Conservation (phyloP, 2,329 filamentous ascomycete genomes). For the Zarea fungicola region DNA sequence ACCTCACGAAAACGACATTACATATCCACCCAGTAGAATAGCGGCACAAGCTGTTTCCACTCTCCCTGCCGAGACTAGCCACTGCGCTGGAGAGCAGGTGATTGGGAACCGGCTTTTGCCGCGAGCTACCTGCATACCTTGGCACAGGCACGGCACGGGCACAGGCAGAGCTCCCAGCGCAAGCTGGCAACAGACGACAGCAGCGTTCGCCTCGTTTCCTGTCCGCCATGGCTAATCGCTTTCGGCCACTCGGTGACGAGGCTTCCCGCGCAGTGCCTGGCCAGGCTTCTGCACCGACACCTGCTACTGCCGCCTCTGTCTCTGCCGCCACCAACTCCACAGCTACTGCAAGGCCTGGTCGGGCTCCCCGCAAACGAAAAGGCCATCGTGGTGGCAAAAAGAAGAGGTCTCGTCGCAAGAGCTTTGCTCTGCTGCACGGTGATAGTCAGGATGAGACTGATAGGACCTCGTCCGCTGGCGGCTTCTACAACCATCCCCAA, state of each 20-base stretch:
- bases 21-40: too few relatives aligned
- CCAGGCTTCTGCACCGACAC: constrained; percentile 13
- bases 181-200: not conserved
- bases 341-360: constrained; percentile 15
- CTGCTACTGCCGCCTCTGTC: constrained; percentile 17
- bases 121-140: too few relatives aligned
- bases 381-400: constrained; percentile 75
- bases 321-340: constrained; percentile 15
- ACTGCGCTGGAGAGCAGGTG: too few relatives aligned
- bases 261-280: constrained; percentile 2
- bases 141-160: too few relatives aligned
- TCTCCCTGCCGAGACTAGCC: too few relatives aligned
- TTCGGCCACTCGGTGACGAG: constrained; percentile 22
- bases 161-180: too few relatives aligned
- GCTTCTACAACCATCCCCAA: constrained; percentile 45
- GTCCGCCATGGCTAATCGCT: constrained; percentile 33
- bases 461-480: constrained; percentile 30
- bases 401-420: constrained; percentile 70
- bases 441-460: constrained; percentile 40
- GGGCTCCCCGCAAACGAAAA: constrained; percentile 54
- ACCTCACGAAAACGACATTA: too few relatives aligned
- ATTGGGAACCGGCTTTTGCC: too few relatives aligned
- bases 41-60: too few relatives aligned
- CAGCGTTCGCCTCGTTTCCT: too few relatives aligned
- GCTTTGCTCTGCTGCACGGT: constrained; percentile 64